Conservation (phyloP, 768 basidiomycete species). For the Artomyces pyxidatus region DNA sequence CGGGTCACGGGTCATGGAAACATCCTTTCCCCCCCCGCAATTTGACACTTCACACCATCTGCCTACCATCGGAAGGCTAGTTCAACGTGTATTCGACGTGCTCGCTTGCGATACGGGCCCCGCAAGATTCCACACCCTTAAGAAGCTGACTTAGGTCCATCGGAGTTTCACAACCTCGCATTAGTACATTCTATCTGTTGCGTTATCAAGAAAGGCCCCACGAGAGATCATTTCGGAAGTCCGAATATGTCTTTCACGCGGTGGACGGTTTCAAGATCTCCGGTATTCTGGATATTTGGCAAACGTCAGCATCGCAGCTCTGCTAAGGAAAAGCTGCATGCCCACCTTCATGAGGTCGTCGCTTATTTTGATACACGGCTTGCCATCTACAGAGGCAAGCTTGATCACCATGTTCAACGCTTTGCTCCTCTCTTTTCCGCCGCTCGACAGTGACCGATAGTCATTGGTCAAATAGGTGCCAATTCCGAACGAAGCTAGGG, state of each 20-base stretch:
- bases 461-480: conserved; percentile 93
- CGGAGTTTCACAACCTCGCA: no score
- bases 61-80: no score
- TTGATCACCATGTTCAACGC: conserved; percentile 96
- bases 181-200: no score
- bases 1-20: no score
- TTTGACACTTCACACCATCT: no score
- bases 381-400: conserved; percentile 61
- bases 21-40: no score
- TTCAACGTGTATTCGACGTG: no score
- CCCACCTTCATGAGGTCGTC: conserved; percentile 81
- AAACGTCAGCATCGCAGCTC: background rate
- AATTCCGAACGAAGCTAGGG: conserved; percentile 83
- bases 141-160: no score
- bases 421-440: conserved; percentile 55
- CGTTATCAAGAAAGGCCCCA: no score
- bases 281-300: conserved; percentile 34
- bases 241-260: conserved; percentile 44
- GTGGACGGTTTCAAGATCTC: conserved; percentile 38
- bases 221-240: conserved; percentile 23
- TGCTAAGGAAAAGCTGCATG: background rate
- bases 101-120: no score
- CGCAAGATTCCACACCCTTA: no score
- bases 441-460: conserved; percentile 43
- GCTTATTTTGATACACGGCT: conserved; percentile 86